Conservation (phyloP, 1,139 yeast species). For the Diutina sp. region DNA sequence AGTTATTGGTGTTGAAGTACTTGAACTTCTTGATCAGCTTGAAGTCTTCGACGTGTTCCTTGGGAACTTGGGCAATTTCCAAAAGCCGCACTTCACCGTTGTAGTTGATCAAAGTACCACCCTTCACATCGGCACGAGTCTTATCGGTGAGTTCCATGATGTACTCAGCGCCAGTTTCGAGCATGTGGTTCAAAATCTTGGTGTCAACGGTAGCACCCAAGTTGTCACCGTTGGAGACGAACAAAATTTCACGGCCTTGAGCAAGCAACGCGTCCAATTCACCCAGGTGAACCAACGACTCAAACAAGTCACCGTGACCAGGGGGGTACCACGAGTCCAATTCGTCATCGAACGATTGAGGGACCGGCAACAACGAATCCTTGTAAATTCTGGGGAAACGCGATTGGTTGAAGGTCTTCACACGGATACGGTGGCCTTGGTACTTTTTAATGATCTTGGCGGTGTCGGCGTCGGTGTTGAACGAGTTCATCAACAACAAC, state of each 20-base stretch:
- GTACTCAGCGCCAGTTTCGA: slow-evolving; percentile 83
- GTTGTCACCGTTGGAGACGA: slow-evolving; percentile 96
- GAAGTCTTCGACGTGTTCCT: slow-evolving; percentile 96
- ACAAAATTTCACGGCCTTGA: slow-evolving; percentile 89
- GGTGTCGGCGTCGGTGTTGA: slow-evolving; percentile 94
- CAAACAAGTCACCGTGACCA: slow-evolving; percentile 97
- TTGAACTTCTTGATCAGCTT: slow-evolving; percentile 95
- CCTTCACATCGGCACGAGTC: slow-evolving; percentile 98
- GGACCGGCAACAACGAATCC: slow-evolving; percentile 92
- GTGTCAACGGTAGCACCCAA: slow-evolving; percentile 97
- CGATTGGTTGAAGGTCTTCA: slow-evolving; percentile 93
- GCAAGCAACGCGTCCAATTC: slow-evolving; percentile 82
- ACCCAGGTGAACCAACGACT: slow-evolving; percentile 79
- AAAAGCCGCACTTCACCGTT: slow-evolving; percentile 89
- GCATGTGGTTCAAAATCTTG: slow-evolving; percentile 84
- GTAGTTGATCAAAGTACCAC: slow-evolving; percentile 95
- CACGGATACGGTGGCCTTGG: slow-evolving; percentile 92
- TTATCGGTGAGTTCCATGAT: slow-evolving; percentile 97
- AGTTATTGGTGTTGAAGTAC: slow-evolving; percentile 93
- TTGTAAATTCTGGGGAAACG: slow-evolving; percentile 91
- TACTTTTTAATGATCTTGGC: slow-evolving; percentile 92
- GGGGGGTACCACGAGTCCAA: slow-evolving; percentile 96
- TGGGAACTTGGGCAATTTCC: slow-evolving; percentile 98
- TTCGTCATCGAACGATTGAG: slow-evolving; percentile 59
- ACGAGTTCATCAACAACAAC: slow-evolving; percentile 91